Conservation (phyloP, 768 basidiomycete genomes). For the Suillus fuscotomentosus region DNA sequence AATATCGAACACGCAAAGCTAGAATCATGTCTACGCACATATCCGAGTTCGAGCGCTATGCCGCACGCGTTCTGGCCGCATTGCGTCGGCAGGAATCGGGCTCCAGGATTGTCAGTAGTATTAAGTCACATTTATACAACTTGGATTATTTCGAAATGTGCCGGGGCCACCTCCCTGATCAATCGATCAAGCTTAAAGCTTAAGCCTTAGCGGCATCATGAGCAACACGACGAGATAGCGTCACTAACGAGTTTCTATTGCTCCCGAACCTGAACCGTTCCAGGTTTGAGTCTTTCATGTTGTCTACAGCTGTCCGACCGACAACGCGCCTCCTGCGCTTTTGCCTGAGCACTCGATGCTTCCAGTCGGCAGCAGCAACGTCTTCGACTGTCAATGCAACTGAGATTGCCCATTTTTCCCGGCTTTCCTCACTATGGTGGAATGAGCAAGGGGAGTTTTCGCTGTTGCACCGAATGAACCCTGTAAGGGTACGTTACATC, state of each 20-base stretch:
- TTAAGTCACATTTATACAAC: not conserved
- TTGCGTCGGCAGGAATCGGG: not conserved
- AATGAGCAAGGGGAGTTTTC: constrained; percentile 89
- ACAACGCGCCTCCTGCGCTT: constrained; percentile 10
- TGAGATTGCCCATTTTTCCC: constrained; percentile 89
- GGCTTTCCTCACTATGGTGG: constrained; percentile 93
- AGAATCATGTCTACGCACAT: not conserved
- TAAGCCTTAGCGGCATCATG: not conserved
- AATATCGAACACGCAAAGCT: not conserved
- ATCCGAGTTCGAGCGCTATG: not conserved
- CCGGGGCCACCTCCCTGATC: not conserved
- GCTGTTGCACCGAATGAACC: constrained; percentile 94
- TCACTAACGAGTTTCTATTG: not conserved
- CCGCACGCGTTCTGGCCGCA: not conserved
- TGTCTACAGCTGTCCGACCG: constrained; percentile 19
- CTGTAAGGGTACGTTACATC: constrained; percentile 80
- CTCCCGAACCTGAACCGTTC: not conserved
- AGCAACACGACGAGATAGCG: not conserved
- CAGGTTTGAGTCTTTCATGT: constrained; percentile 10
- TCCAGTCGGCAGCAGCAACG: constrained; percentile 21
- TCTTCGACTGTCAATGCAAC: constrained; percentile 54
- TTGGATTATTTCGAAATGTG: not conserved
- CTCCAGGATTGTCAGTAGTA: not conserved
- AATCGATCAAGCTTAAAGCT: no score
- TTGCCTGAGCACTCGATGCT: constrained; percentile 6